Evolutionary conservation across 202 grass and related monocot species (phyloP), one percentile per base, ranked within the genome.

Genomic region (Setaria viridis): DNA sequence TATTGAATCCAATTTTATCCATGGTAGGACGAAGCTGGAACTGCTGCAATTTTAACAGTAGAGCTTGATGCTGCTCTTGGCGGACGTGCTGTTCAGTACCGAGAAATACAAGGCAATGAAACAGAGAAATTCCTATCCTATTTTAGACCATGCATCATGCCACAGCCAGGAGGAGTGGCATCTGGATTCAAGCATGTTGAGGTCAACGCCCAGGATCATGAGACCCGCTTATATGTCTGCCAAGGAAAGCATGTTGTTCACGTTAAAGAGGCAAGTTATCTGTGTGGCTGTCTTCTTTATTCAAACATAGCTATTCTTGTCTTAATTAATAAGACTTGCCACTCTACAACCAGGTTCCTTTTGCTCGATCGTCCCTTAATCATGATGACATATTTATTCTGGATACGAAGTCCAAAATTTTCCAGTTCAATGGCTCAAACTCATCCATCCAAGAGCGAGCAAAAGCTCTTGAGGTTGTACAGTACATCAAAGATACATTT

Each of bases 371-470:
- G 12, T 93, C 94, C 76, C 89, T 96, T 56, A 91, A 91, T 75
- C 91, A 97, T 43, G 94, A 97, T 72, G 94, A 93, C 75, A 91
- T 97, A 83, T 97, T 97, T 88, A 90, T 97, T 78, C 59, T 97
- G 78, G 94, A 97, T 89, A 97, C 94, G 1, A 86, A 93, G 85
- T 88, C 82, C 54, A 97, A 97, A 70, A 97, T 97, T 82, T 97
- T 97, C 81, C 94, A 97, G 77, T 97, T 97, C 87, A 97, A 90
- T 84, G 94, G 94, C 30, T 90, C 94, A 37, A 97, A 97, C 80
- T 97, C 94, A 81, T 91, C 94, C 70, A 97, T 97, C 83, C 94
- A 97, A 90, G 94, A 97, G 75, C 88, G 94, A 82, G 94, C 94
- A 79, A 97, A 97, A 84, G 89, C 94, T 90, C 94, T 97, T 84